Evolutionary conservation across 768 basidiomycete species (phyloP).

Genomic region (Rhodosporidiobolus sp.): DNA sequence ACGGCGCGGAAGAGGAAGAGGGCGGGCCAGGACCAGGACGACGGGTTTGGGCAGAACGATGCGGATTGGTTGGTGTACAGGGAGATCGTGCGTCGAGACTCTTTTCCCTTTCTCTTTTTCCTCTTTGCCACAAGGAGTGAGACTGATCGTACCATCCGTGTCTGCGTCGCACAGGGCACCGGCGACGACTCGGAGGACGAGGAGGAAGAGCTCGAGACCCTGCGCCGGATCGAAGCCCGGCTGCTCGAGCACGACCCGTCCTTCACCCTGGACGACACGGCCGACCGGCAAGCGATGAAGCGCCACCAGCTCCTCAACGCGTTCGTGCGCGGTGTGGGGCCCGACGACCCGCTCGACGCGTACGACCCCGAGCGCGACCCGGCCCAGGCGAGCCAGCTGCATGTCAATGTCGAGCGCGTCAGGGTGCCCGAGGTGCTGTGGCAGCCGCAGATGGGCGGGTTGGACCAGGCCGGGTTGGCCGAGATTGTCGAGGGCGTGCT

Average conservation of each 20-base stretch:
- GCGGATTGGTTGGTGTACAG: slow-evolving; percentile 98
- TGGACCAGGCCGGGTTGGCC: slow-evolving; percentile 90
- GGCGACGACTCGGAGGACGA: slow-evolving; percentile 72
- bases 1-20: not conserved
- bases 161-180: slow-evolving; percentile 45
- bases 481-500: slow-evolving; percentile 85
- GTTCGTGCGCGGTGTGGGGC: slow-evolving; percentile 56
- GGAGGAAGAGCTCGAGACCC: slow-evolving; percentile 72
- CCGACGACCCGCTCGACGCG: slow-evolving; percentile 47
- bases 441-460: slow-evolving; percentile 86
- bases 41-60: slow-evolving; percentile 78
- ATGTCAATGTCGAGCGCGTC: slow-evolving; percentile 85
- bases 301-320: slow-evolving; percentile 81
- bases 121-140: not conserved
- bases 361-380: slow-evolving; percentile 69
- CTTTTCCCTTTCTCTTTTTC: not conserved
- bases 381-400: slow-evolving; percentile 60
- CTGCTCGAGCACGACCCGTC: slow-evolving; percentile 77
- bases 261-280: slow-evolving; percentile 77
- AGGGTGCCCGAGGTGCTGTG: slow-evolving; percentile 90
- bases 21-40: slow-evolving; percentile 18
- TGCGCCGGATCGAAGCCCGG: slow-evolving; percentile 72
- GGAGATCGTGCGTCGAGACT: slow-evolving; percentile 67
- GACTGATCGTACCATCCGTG: not conserved
- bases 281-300: slow-evolving; percentile 69